Conservation (phyloP, 2,329 filamentous ascomycete species). For the Talaromyces sp. region DNA sequence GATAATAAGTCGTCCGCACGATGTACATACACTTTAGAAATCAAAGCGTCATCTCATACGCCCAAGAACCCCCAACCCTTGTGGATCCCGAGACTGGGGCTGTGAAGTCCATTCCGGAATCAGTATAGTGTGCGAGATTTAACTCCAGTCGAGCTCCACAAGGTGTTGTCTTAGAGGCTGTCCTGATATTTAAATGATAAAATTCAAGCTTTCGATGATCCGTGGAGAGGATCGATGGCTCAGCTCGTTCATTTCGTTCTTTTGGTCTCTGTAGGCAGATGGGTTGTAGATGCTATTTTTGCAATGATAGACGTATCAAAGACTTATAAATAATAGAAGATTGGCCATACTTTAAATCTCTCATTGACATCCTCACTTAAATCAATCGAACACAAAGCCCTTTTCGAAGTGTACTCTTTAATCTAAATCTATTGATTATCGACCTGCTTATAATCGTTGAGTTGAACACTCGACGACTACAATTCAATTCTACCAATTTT, state of each 20-base stretch:
- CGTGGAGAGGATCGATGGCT: background rate
- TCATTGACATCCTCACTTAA: background rate
- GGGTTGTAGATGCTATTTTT: background rate
- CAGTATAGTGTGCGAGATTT: constrained; percentile 12
- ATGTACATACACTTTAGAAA: background rate
- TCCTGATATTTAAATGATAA: background rate
- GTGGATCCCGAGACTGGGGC: background rate
- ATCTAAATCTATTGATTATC: background rate
- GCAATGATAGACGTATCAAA: background rate
- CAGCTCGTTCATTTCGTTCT: background rate
- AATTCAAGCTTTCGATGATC: background rate
- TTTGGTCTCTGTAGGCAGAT: background rate
- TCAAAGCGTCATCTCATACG: background rate
- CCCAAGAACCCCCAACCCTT: background rate
- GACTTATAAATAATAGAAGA: background rate
- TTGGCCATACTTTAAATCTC: background rate
- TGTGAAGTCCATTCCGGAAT: background rate
- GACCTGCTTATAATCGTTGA: background rate
- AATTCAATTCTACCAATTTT: background rate
- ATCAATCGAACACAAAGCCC: background rate
- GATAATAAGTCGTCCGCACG: background rate
- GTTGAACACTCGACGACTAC: background rate
- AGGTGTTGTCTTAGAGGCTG: background rate
- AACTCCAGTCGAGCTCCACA: background rate
- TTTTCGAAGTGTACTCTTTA: background rate